These are phyloP conservation scores for Tuber brumale DNA, from an alignment of 495 filamentous ascomycete species.

Conservation along the genomic window DNA sequence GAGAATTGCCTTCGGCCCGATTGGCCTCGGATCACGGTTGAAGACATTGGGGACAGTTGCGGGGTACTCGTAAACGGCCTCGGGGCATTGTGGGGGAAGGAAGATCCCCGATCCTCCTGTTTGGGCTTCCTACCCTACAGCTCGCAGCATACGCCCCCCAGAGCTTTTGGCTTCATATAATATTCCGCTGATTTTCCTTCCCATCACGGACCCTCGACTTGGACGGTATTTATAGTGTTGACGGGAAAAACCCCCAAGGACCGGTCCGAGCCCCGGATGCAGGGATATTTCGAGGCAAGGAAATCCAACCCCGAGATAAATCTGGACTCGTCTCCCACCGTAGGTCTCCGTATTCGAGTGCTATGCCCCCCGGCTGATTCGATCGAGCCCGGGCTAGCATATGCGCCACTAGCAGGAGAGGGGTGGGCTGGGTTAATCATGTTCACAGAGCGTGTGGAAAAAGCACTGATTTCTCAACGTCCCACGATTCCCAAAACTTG, in stretches of 20 bases:
- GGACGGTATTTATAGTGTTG: background rate
- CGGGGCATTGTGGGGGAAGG: background rate
- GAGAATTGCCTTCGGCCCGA: background rate
- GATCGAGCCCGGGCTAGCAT: background rate
- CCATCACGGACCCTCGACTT: background rate
- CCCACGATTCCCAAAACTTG: constrained; percentile 1
- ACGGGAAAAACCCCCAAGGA: background rate
- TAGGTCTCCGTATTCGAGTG: background rate
- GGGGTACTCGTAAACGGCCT: background rate
- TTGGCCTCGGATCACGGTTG: background rate
- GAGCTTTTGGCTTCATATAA: background rate
- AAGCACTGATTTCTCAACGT: constrained; percentile 1
- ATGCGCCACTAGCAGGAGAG: background rate
- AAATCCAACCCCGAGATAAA: background rate
- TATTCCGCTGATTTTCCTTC: background rate
- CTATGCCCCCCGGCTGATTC: background rate
- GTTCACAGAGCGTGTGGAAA: background rate
- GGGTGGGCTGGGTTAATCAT: background rate
- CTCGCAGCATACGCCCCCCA: background rate
- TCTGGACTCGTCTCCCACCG: background rate
- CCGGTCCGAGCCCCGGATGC: background rate
- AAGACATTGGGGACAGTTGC: background rate
- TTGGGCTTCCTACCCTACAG: background rate
- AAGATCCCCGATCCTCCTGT: background rate
- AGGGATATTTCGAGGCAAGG: background rate